Evolutionary conservation across 208 protist species (phyloP), one percentile per base, ranked within the genome.

Genomic region (Trypanosoma scelopori): DNA sequence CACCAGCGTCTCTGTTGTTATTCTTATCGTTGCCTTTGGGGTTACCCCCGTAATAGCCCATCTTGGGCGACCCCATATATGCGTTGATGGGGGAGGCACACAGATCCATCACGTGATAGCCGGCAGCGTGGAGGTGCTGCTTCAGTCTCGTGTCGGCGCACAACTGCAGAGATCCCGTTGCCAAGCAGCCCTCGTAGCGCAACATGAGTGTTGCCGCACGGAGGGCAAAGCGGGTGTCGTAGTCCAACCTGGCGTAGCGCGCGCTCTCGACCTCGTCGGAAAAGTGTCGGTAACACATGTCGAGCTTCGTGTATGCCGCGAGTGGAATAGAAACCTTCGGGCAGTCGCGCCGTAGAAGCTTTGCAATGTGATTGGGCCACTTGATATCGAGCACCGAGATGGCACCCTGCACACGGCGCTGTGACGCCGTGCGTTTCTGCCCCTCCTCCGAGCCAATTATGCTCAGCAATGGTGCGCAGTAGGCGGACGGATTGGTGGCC

Each of bases 71-170:
- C 12, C 78, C 85, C 85, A 92, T 92, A 70, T 95, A 95, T 11
- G 89, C 89, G 66, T 95, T 95, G 59, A 95, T 95, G 30, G 89
- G 89, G 6, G 89, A 95, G 16, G 89, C 86, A 41, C 89, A 95
- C 37, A 92, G 67, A 69, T 95, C 89, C 56, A 95, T 85, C 37
- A 95, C 85, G 41, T 84, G 82, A 62, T 92, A 95, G 42, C 89
- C 89, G 0, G 59, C 27, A 5, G 79, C 79, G 79, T 95, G 84
- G 41, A 95, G 70, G 65, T 90, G 76, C 58, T 85, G 86, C 74
- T 95, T 95, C 53, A 95, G 69, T 28, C 70, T 55, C 20, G 79
- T 91, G 74, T 95, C 89, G 0, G 89, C 89, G 71, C 84, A 95
- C 20, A 95, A 76, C 81, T 95, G 89, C 59, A 95, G 74, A 20